Evolutionary conservation across 2,329 filamentous ascomycete species (phyloP), one percentile per base, ranked within the genome.

Genomic region (Pseudogymnoascus sp.): DNA sequence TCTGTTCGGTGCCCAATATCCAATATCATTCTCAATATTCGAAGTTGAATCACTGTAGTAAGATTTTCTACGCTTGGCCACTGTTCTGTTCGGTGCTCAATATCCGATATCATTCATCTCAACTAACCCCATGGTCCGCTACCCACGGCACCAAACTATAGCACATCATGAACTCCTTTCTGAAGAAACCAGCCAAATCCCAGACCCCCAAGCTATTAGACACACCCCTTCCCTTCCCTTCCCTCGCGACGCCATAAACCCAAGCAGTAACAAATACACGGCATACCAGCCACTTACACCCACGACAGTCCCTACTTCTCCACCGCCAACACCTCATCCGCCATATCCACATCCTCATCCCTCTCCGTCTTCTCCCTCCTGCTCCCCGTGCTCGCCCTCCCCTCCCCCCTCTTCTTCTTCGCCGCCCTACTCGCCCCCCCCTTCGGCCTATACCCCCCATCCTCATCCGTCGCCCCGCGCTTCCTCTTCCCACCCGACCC

Each of bases 371-470:
- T 23, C 18, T 23, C 31, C 56, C 16, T 36, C 18, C 37, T 60
- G 18, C 59, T 28, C 1, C 59, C 59, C 23, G 34, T 60, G 59
- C 59, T 60, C 5, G 46, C 46, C 25, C 46, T 56, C n/a, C 46
- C 46, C 25, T 38, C 59, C 8, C 59, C 37, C 59, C 34, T 23
- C 12, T 60, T 60, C 59, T 60, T 60, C 59, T 60, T 60, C 34
- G 34, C 37, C 34, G 59, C 34, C 37, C 59, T 60, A 12, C 12
- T 38, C 38, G 34, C 23, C 18, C 59, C 59, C 1, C 81, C 81
- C 67, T 85, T 84, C 2, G 84, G 83, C 64, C 83, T 78, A 70
- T 87, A 87, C 3, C 84, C 83, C 0, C 75, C 73, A 66, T 87
- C 84, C 6, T 86, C 84, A 36, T 85, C 83, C 28, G 73, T 72